These are phyloP conservation scores for Fusarium sp. DNA, from an alignment of 2,329 filamentous ascomycete species.

Conservation along the genomic window DNA sequence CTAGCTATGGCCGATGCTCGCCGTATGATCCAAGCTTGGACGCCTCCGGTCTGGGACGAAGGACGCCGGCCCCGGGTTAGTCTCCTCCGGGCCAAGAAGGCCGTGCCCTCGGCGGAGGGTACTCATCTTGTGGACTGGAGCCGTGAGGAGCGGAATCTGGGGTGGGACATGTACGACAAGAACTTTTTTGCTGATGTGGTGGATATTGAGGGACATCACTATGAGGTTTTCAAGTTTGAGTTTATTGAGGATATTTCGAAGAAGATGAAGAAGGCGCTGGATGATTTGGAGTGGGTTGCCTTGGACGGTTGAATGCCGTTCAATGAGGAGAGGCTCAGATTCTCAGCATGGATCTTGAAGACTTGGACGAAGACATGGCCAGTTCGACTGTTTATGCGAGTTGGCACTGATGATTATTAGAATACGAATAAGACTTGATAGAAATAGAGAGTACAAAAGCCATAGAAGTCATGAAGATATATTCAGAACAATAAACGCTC, in stretches of 20 bases:
- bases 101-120: slow-evolving; percentile 47
- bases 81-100: slow-evolving; percentile 56
- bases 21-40: slow-evolving; percentile 53
- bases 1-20: slow-evolving; percentile 55
- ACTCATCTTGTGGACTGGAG: slow-evolving; percentile 54
- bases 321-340: too few relatives aligned
- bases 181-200: slow-evolving; percentile 56
- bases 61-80: slow-evolving; percentile 52
- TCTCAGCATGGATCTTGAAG: neutral
- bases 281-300: slow-evolving; percentile 26
- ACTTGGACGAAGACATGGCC: neutral
- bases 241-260: slow-evolving; percentile 42
- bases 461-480: neutral
- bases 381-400: too few relatives aligned
- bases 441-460: neutral
- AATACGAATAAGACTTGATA: neutral
- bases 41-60: slow-evolving; percentile 51
- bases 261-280: slow-evolving; percentile 35
- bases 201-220: slow-evolving; percentile 63
- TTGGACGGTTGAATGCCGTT: neutral
- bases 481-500: neutral
- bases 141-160: slow-evolving; percentile 54
- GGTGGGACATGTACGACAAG: slow-evolving; percentile 59
- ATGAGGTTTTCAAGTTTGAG: slow-evolving; percentile 53
- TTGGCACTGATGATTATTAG: neutral